A percentile compares a stretch with the other conserved stretches of the same genome.
phyloP scores from a whole-genome alignment of 192 early-diverging fungal species.

The Rhizophagus clarus region DNA sequence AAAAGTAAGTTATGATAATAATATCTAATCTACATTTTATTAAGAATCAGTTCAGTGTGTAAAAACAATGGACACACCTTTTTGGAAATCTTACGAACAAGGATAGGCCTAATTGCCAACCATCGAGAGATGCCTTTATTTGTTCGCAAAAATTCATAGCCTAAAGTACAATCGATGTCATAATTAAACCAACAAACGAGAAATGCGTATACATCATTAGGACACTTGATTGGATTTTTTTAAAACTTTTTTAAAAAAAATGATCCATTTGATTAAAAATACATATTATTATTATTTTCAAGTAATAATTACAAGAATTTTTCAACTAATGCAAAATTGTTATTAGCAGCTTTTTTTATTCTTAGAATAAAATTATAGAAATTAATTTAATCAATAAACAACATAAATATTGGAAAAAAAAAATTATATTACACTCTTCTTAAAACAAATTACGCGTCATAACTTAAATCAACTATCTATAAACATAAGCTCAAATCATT shows the following conservation, averaged over 20 bases:
- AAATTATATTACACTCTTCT: not conserved
- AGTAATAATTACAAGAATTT: not conserved
- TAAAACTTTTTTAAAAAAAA: not conserved
- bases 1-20: constrained; percentile 27
- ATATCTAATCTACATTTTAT: constrained; percentile 17
- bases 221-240: not conserved
- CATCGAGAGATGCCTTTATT: constrained; percentile 73
- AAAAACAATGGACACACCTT: constrained; percentile 47
- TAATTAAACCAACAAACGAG: not conserved
- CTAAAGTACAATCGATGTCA: constrained; percentile 41
- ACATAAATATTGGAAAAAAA: not conserved
- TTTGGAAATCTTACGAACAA: constrained; percentile 77
- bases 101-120: constrained; percentile 83
- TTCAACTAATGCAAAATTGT: not conserved
- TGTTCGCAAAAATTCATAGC: constrained; percentile 83
- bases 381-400: not conserved
- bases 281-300: not conserved
- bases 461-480: not conserved
- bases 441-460: not conserved
- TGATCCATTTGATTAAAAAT: too few relatives aligned
- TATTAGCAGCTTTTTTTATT: not conserved
- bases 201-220: not conserved
- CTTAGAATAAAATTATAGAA: not conserved
- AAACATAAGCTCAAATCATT: not conserved
- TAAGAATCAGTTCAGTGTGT: not conserved